A percentile compares a stretch with the other conserved stretches of the same genome.
These are phyloP conservation scores for Ascodesmis nigricans DNA, from an alignment of 495 filamentous ascomycete genomes.

Conservation along the genomic window DNA sequence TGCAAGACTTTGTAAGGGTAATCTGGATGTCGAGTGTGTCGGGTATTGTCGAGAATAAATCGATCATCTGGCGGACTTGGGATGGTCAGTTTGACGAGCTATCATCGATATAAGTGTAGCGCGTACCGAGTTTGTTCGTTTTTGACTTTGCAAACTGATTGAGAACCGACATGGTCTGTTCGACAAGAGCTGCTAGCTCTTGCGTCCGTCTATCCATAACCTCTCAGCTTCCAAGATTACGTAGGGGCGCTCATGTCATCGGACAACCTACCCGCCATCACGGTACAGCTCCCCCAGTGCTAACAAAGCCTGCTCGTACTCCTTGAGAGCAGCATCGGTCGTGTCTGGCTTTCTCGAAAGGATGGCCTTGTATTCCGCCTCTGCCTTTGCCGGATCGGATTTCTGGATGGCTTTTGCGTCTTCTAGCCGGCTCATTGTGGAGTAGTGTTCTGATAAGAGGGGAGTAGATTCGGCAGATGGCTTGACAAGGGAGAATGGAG, in stretches of 20 bases:
- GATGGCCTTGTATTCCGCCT: conserved; percentile 65
- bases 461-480: too few species aligned
- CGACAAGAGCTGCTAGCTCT: conserved; percentile 79
- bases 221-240: neutral
- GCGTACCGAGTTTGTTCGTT: conserved; percentile 86
- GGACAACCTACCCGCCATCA: conserved; percentile 43
- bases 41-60: conserved; percentile 81
- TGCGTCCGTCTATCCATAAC: conserved; percentile 31
- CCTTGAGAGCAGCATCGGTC: conserved; percentile 61
- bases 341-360: conserved; percentile 63
- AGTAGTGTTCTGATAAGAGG: too few species aligned
- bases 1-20: conserved; percentile 85
- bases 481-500: too few species aligned
- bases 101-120: neutral
- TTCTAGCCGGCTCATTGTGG: conserved; percentile 32
- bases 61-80: conserved; percentile 85
- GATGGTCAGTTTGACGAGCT: neutral
- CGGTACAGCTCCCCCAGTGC: conserved; percentile 79
- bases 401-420: conserved; percentile 71
- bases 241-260: neutral
- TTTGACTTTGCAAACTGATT: conserved; percentile 97
- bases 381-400: conserved; percentile 56
- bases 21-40: conserved; percentile 84
- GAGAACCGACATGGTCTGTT: conserved; percentile 67
- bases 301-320: conserved; percentile 69